Base-by-base conservation (phyloP, 2,329 filamentous ascomycete genomes). In the Pseudocercospora ulei region DNA sequence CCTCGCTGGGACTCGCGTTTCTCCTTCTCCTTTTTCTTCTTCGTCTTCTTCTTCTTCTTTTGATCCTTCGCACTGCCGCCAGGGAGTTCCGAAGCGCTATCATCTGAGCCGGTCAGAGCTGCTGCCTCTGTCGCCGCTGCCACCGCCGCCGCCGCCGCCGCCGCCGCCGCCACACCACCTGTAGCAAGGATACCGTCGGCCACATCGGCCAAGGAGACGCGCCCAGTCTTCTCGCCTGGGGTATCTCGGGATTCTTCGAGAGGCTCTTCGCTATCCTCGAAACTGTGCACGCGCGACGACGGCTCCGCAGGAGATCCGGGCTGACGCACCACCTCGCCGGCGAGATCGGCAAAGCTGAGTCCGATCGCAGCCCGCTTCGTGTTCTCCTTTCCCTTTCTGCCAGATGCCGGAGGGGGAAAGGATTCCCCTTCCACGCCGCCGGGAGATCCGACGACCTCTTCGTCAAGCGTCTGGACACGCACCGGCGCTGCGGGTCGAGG, bases 351-450 rank as follows among this genome's bases (percentile, higher is more conserved):
- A 22, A 33, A 33, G 30, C 30, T 23, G 4, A 33, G 18, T 7
- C 30, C 30, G 23, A 19, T 2, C 12, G 18, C 30, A 14, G 30
- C 20, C 30, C 23, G 20, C 18, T 33, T 33, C 30, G 20, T 33
- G 8, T 64, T 68, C 53, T 66, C 68, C 50, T 64, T 64, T 42
- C 70, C 67, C 53, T 70, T 71, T 50, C 67, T 70, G 53, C 60
- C 68, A 25, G 65, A 8, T n/a, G 18, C 5, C 6, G 30, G 46
- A 38, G 62, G 67, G 5, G 49, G 24, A 14, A 39, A 39, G 9
- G 29, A 39, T 7, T 44, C 30, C 23, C 30, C 30, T 22, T 33
- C 30, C 5, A 33, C 11, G 11, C 30, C 30, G 23, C 30, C 30
- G n/a, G 30, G 30, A 33, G 30, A 33, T 20, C 30, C 30, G 4